phyloP scores from a whole-genome alignment of 2,329 filamentous ascomycete species.

The Ceratocystis diversiconidia region DNA sequence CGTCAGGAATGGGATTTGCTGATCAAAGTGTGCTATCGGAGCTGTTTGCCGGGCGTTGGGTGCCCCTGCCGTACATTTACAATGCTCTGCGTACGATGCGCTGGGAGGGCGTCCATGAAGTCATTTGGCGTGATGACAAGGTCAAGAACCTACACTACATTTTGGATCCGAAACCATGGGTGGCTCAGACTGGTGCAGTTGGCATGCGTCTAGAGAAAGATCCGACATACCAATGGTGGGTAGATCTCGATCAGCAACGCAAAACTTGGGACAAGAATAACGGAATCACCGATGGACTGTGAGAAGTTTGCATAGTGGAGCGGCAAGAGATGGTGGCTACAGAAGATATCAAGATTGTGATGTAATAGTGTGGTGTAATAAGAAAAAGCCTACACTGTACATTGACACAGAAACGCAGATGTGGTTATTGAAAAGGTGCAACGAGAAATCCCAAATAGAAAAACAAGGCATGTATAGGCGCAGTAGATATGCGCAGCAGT shows the following conservation, averaged over 20 bases:
- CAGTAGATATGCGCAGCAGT: constrained; percentile 1
- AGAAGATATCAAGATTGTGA: neutral
- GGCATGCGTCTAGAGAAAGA: constrained; percentile 33
- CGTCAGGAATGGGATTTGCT: constrained; percentile 39
- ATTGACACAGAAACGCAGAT: neutral
- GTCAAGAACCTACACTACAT: constrained; percentile 52
- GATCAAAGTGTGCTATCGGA: constrained; percentile 45
- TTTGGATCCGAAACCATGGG: constrained; percentile 47
- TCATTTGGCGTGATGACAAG: constrained; percentile 42
- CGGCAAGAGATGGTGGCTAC: neutral
- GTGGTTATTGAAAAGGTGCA: neutral
- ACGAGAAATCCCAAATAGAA: neutral
- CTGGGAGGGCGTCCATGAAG: constrained; percentile 36
- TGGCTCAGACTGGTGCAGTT: constrained; percentile 33
- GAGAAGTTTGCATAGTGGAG: neutral
- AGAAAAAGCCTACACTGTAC: neutral
- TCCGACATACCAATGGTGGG: constrained; percentile 44
- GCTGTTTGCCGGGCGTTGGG: constrained; percentile 42
- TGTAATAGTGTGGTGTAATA: no score
- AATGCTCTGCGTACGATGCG: constrained; percentile 50
- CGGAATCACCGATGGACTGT: constrained; percentile 23
- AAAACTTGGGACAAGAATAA: constrained; percentile 28
- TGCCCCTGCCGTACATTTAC: constrained; percentile 44
- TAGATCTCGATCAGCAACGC: constrained; percentile 34
- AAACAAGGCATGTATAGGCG: constrained; percentile 6